These are phyloP conservation scores for Exophiala mesophila DNA, from an alignment of 2,329 filamentous ascomycete species.

Conservation along the genomic window DNA sequence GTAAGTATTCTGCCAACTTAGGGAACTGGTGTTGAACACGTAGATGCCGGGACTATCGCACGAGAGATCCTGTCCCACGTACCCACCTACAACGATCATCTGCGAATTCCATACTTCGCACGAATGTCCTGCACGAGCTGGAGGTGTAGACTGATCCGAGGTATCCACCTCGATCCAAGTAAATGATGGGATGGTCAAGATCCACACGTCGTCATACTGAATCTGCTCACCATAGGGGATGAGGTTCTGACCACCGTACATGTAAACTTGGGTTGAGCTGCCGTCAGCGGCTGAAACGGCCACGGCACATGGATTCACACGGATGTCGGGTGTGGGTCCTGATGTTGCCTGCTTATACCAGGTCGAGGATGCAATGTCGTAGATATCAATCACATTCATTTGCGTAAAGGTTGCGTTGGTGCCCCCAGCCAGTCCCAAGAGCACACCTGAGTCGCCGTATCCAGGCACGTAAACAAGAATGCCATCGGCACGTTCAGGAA, in stretches of 20 bases:
- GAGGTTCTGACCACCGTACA: constrained; percentile 72
- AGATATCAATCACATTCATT: constrained; percentile 75
- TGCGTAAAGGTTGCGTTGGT: constrained; percentile 60
- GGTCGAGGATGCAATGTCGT: constrained; percentile 63
- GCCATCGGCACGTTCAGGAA: constrained; percentile 70
- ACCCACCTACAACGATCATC: constrained; percentile 74
- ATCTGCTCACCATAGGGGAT: constrained; percentile 55
- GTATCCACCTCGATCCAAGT: constrained; percentile 68
- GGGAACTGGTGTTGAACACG: constrained; percentile 68
- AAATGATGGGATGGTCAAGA: constrained; percentile 73
- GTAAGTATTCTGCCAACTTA: constrained; percentile 66
- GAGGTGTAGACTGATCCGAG: constrained; percentile 42
- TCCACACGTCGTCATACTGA: constrained; percentile 71
- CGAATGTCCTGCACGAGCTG: constrained; percentile 65
- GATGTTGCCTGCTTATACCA: constrained; percentile 72
- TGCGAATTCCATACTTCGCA: constrained; percentile 76
- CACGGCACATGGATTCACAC: constrained; percentile 65
- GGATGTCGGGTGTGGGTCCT: constrained; percentile 54
- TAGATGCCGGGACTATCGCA: constrained; percentile 68
- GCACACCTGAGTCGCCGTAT: constrained; percentile 67
- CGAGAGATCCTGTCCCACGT: constrained; percentile 53
- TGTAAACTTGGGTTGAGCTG: constrained; percentile 70
- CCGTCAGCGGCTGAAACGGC: constrained; percentile 68
- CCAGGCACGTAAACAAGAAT: constrained; percentile 70
- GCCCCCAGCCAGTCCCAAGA: constrained; percentile 74